phyloP scores from a whole-genome alignment of 2,329 filamentous ascomycete species.

The Penicillium sp. region DNA sequence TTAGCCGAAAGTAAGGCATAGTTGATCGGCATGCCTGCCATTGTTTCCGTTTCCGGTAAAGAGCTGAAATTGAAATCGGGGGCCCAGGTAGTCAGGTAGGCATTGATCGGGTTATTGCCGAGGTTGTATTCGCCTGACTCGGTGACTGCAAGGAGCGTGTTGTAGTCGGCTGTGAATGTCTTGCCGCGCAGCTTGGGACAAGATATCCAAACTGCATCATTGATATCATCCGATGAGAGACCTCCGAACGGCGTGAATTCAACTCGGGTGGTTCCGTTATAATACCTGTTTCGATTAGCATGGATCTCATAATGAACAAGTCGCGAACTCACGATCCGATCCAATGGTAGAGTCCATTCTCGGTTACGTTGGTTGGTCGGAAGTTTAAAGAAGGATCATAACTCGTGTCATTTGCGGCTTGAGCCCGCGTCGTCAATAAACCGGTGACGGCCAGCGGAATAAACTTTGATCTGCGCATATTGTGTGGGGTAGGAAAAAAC shows the following conservation, averaged over 20 bases:
- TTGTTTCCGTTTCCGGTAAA: neutral
- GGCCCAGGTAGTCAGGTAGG: neutral
- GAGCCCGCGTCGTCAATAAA: neutral
- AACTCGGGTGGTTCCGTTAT: neutral
- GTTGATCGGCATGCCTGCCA: neutral
- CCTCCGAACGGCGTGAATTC: neutral
- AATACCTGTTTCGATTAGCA: neutral
- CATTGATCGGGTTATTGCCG: neutral
- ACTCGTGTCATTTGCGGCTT: neutral
- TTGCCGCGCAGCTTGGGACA: neutral
- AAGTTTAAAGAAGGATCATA: neutral
- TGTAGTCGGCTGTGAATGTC: neutral
- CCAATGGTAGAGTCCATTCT: neutral
- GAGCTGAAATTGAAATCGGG: neutral
- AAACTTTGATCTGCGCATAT: neutral
- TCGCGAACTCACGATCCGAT: neutral
- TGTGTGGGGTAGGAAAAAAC: neutral
- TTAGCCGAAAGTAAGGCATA: neutral
- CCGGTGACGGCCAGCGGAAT: neutral
- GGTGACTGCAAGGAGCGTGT: neutral
- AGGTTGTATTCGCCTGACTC: neutral
- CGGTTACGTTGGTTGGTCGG: neutral
- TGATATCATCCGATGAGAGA: neutral
- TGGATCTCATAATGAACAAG: neutral
- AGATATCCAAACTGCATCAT: neutral